Percentiles rank a stretch among this genome's conserved stretches.
These are phyloP conservation scores for Ustilago hordei DNA, from an alignment of 1,284 basidiomycete genomes.

Conservation along the genomic window DNA sequence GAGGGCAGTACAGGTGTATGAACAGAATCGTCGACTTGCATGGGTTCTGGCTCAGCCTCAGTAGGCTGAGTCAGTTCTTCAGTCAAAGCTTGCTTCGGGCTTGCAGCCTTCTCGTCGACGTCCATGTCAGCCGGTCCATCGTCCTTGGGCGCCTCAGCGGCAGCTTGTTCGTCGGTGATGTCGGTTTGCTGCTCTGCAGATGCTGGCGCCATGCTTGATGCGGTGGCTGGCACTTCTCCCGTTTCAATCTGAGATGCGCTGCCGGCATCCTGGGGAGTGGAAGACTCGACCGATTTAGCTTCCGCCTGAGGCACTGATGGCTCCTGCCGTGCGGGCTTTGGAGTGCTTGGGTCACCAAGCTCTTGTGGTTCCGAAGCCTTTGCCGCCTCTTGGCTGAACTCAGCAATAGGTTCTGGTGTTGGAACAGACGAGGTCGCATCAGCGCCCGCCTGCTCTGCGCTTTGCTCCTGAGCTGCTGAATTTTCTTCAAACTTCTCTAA, in stretches of 20 bases:
- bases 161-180: neutral
- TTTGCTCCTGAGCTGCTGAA: conserved; percentile 4
- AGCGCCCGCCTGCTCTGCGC: conserved; percentile 6
- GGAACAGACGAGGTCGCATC: neutral
- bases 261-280: neutral
- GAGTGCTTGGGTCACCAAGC: conserved; percentile 20
- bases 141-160: neutral
- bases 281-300: neutral
- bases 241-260: neutral
- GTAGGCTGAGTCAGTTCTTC: conserved; percentile 3
- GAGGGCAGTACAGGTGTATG: conserved; percentile 35
- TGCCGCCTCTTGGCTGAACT: conserved; percentile 1
- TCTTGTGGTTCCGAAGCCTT: conserved; percentile 4
- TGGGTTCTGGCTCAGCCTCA: conserved; percentile 18
- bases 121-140: conserved; percentile 30
- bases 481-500: neutral
- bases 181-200: neutral
- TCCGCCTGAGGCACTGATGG: conserved; percentile 3
- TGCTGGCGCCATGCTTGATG: neutral
- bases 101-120: conserved; percentile 25
- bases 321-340: conserved; percentile 13
- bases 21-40: conserved; percentile 35
- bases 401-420: neutral
- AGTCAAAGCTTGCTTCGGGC: neutral
- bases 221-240: conserved; percentile 1